Evolutionary conservation across 805 yeast species (phyloP), one percentile per base, ranked within the genome.

Genomic region (Wickerhamomyces tratensis): DNA sequence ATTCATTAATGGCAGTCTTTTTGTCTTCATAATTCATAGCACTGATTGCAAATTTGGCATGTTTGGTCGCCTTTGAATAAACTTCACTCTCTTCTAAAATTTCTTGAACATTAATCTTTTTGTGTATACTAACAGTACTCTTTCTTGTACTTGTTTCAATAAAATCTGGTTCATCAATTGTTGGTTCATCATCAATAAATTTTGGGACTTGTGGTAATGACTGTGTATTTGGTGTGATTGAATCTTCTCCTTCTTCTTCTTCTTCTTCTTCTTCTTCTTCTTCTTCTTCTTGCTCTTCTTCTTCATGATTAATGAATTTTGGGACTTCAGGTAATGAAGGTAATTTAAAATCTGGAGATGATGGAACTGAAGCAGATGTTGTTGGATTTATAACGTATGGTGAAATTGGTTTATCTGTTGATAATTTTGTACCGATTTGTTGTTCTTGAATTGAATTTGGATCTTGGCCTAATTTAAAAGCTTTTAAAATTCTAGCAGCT

Each of bases 1-100:
- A 60, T 54, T 84, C 86, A 34, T 63, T 65, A 37, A 77, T 76
- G 3, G 91, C 91, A 0, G 91, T 84, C 4, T 58, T 69, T 33
- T 75, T 62, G 51, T 84, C 94, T 47, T 84, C 91, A 56, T 82
- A 84, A 54, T 82, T 82, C 55, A 84, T 66, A 0, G 94, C 93
- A 43, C 87, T 79, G 7, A 82, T 77, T 2, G 88, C 91, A 57
- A 79, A 84, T 55, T 77, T 82, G 31, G 89, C 84, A 46, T 71
- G 73, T 50, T 77, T 82, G 53, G 83, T 91, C 1, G 81, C 76
- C 50, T 71, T 67, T 9, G 76, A 55, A 20, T 82, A 77, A 38
- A 69, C 64, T 42, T 76, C 84, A 25, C 79, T 73, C 13, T 68
- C 65, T 44, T 73, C 71, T 53, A 83, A 58, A 43, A 82, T 73